Base-by-base conservation (phyloP, 805 yeast genomes). In the Kodamaea laetipori region DNA sequence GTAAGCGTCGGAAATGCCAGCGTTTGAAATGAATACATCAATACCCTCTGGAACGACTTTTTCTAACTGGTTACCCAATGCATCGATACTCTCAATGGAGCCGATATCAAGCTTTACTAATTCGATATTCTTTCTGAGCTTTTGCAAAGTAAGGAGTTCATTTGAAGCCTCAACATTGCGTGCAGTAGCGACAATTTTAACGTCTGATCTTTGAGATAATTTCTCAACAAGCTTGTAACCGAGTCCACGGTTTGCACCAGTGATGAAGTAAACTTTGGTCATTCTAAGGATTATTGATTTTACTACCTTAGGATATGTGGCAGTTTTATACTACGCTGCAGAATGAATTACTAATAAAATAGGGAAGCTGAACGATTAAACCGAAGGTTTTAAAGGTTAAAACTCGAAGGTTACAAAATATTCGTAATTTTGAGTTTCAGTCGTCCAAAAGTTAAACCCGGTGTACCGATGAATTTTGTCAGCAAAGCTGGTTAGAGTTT, bases 231-330 rank as follows among this genome's bases (percentile, higher is more conserved):
- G 5, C 9, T 21, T n/a, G 12, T 57, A 57, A 6, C 77, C 77
- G 37, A 73, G 64, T 3, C 77, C 77, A 45, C 71, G 58, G 19
- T 71, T 66, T 12, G 71, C 71, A 9, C 78, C 77, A 1, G 73
- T 63, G 11, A 72, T 49, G 3, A 72, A 52, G 50, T 67, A 67
- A 51, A 49, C 37, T 21, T 19, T 23, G 7, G 38, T 19, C 38
- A 35, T 35, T 35, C 5, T 26, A n/a, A n/a, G n/a, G n/a, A n/a
- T n/a, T n/a, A n/a, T n/a, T n/a, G n/a, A n/a, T n/a, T n/a, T n/a
- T n/a, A n/a, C n/a, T n/a, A n/a, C n/a, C n/a, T n/a, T n/a, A n/a
- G n/a, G n/a, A n/a, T n/a, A n/a, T n/a, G n/a, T n/a, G n/a, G n/a
- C n/a, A n/a, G n/a, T n/a, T n/a, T n/a, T n/a, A n/a, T n/a, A n/a